These are phyloP conservation scores for Cladorrhinum sp. DNA, from an alignment of 2,329 filamentous ascomycete genomes.

Conservation along the genomic window DNA sequence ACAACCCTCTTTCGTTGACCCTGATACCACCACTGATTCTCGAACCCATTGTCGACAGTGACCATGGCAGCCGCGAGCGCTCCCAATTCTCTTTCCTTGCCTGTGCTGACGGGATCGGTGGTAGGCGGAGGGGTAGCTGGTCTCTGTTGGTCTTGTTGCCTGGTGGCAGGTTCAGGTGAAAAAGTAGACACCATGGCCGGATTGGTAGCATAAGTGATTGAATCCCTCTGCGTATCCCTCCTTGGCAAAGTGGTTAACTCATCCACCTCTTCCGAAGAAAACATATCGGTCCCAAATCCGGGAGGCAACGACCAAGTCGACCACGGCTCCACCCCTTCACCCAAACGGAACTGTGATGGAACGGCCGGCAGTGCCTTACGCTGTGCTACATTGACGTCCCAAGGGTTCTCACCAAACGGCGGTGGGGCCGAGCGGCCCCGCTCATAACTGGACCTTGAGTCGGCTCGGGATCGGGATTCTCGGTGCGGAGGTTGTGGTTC, in stretches of 20 bases:
- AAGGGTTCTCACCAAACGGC: constrained; percentile 45
- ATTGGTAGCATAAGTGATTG: constrained; percentile 18
- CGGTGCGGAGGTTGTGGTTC: constrained; percentile 24
- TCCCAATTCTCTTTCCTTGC: constrained; percentile 41
- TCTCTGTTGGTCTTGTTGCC: background rate
- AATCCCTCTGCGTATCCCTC: constrained; percentile 10
- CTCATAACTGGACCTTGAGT: constrained; percentile 36
- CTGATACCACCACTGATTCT: constrained; percentile 57
- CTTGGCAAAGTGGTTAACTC: constrained; percentile 19
- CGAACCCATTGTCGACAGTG: constrained; percentile 57
- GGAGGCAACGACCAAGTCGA: constrained; percentile 37
- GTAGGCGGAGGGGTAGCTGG: background rate
- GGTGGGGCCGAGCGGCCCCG: constrained; percentile 50
- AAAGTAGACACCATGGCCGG: constrained; percentile 25
- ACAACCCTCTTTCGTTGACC: constrained; percentile 35
- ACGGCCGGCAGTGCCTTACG: constrained; percentile 42
- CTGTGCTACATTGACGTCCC: constrained; percentile 36
- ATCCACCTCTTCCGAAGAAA: constrained; percentile 24
- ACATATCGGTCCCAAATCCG: constrained; percentile 28
- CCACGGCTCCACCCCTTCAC: constrained; percentile 49
- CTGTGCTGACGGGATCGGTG: constrained; percentile 34
- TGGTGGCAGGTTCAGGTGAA: constrained; percentile 24
- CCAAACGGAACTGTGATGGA: constrained; percentile 41
- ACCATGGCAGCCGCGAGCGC: constrained; percentile 52
- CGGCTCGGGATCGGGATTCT: constrained; percentile 27